phyloP scores from a whole-genome alignment of 176 grass and related monocot genomes.

The Triticum turgidum region DNA sequence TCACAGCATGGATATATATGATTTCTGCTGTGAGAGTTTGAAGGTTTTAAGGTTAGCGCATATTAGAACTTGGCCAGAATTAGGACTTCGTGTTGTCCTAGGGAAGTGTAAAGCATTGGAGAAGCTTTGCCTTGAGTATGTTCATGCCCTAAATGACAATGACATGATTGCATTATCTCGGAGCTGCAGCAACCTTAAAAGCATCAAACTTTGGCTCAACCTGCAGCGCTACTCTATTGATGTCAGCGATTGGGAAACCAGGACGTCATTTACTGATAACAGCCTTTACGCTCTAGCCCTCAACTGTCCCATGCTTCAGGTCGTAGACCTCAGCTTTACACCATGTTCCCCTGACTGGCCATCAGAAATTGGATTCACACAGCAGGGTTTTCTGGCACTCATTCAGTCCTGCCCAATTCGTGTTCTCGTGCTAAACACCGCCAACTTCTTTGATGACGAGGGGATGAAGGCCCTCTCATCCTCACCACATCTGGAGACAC shows the following conservation, averaged over 20 bases:
- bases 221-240: not conserved
- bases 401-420: constrained; percentile 1
- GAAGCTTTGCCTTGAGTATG: not conserved
- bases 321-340: not conserved
- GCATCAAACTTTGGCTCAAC: constrained; percentile 9
- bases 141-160: not conserved
- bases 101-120: constrained; percentile 10
- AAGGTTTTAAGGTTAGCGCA: constrained; percentile 1
- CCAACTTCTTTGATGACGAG: not conserved
- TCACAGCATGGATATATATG: not conserved
- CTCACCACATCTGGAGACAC: not conserved
- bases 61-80: not conserved
- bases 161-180: not conserved
- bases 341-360: not conserved
- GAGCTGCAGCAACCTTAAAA: constrained; percentile 5
- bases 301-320: not conserved
- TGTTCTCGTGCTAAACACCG: not conserved
- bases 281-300: constrained; percentile 1
- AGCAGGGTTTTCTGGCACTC: not conserved
- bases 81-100: not conserved
- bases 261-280: not conserved
- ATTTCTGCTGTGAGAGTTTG: constrained; percentile 1
- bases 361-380: constrained; percentile 7
- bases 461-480: constrained; percentile 8
- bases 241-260: not conserved